phyloP scores from a whole-genome alignment of 2,329 filamentous ascomycete genomes.

The Monilinia aucupariae region DNA sequence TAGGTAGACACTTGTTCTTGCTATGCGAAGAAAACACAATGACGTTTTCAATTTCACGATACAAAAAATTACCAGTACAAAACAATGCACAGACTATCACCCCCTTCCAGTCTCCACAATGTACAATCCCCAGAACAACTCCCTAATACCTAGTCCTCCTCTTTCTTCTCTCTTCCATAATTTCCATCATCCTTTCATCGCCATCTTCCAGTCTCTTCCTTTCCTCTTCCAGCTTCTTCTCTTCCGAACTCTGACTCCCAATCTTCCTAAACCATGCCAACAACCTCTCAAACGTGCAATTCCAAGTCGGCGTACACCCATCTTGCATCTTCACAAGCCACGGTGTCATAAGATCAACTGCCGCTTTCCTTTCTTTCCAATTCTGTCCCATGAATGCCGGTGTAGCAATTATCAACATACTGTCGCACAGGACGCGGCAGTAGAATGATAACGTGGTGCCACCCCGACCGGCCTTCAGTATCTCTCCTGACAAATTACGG shows the following conservation, averaged over 20 bases:
- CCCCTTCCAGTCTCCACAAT: no score
- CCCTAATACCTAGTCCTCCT: not conserved
- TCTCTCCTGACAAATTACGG: not conserved
- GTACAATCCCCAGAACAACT: no score
- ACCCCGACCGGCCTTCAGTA: not conserved
- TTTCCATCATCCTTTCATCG: not conserved
- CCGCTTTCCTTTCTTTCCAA: not conserved
- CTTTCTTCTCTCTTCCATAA: not conserved
- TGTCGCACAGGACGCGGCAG: not conserved
- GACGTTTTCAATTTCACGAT: not conserved
- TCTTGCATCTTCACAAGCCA: not conserved
- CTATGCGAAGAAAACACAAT: not conserved
- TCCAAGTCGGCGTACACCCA: not conserved
- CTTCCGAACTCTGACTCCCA: not conserved
- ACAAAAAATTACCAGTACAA: not conserved
- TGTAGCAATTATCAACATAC: not conserved
- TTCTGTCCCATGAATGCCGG: not conserved
- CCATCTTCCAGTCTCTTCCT: no score
- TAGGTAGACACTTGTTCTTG: no score
- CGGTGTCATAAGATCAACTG: not conserved
- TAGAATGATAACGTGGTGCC: not conserved
- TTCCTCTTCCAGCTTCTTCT: not conserved
- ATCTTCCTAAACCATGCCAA: not conserved
- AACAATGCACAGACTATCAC: no score
- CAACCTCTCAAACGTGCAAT: not conserved